Evolutionary conservation across 1,139 yeast species (phyloP), one percentile per base, ranked within the genome.

Genomic region (Waltiozyma sp.): DNA sequence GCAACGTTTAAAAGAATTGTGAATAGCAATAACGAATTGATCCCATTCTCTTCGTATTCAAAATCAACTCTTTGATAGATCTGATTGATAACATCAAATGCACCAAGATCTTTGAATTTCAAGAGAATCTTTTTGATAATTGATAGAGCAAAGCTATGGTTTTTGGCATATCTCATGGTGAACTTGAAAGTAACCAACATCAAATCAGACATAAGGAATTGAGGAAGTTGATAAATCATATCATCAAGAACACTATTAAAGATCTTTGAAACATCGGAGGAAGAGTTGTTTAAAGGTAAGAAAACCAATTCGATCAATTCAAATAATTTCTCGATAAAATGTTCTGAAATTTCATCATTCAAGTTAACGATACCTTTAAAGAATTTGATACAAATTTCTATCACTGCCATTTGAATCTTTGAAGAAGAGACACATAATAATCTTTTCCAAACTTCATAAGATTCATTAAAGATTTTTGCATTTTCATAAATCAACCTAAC

Each of bases 401-500:
- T 11, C 8, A 35, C 23, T 10, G 36, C 62, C 15, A 68, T 56
- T 51, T 77, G 79, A 39, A 76, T 75, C 10, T 71, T 73, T 2
- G 66, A 59, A 39, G 71, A 70, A 9, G 82, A 84, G 31, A 83
- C 72, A 36, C 83, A 61, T 15, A 84, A 72, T 38, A 85, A 65
- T 42, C 96, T 69, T 55, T 86, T 95, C 48, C 91, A 67, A 28
- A 87, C 65, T 50, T 85, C 94, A 43, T 86, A 66, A 5, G 81
- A 69, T 58, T 91, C 98, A 5, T 73, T 73, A 60, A 86, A 85
- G 14, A 35, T 13, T 1, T 87, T 75, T 18, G 73, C 77, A 49
- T 81, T 87, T 41, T 76, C 70, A 57, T 84, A 80, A 11, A 86
- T 61, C 26, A 80, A 66, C 9, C 72, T 70, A 14, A 83, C 76